Base-by-base conservation (phyloP, 768 basidiomycete species). In the Chalciporus pseudorubinellus region DNA sequence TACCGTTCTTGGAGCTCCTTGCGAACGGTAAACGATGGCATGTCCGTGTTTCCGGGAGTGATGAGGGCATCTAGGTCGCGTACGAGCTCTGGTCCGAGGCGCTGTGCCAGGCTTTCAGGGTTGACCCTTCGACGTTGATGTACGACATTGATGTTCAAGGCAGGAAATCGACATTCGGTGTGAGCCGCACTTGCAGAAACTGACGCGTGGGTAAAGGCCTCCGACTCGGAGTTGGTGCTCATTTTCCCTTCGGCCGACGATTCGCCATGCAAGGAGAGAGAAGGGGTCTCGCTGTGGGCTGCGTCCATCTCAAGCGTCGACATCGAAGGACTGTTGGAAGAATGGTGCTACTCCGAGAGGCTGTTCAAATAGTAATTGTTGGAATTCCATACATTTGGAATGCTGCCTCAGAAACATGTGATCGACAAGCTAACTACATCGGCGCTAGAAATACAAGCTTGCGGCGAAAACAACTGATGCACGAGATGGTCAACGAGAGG, bases 401-500 rank as follows among this genome's bases (percentile, higher is more conserved):
- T 66, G 48, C 57, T 53, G 45, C 40, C 42, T 22, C 24, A 33
- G 31, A 11, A 21, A 41, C 51, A 51, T 62, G 48, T 56, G 60
- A 61, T 41, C 33, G 21, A 28, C 14, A 19, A 39, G 41, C 51
- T 5, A 38, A 34, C 45, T 10, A 33, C 20, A 19, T 44, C 39
- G 31, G 52, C 34, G 39, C 58, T 81, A 92, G 71, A 92, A 91
- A 73, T 92, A 92, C 77, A 92, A 65, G 69, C 89, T 91, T 14
- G 89, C 89, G 10, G 90, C 89, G 66, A 92, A 92, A 39, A 92
- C 86, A 68, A 92, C 89, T 92, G 57, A 11, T 29, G 19, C 41
- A 44, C 20, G 50, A 18, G 36, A 50, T 24, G 48, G 54, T 59
- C 46, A 57, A 52, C 22, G 13, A 28, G 22, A n/a, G 24, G 51